Evolutionary conservation across 23 red algal genomes (phyloP), one percentile per base, ranked within the genome.

Genomic region (Agarophyton chilense): DNA sequence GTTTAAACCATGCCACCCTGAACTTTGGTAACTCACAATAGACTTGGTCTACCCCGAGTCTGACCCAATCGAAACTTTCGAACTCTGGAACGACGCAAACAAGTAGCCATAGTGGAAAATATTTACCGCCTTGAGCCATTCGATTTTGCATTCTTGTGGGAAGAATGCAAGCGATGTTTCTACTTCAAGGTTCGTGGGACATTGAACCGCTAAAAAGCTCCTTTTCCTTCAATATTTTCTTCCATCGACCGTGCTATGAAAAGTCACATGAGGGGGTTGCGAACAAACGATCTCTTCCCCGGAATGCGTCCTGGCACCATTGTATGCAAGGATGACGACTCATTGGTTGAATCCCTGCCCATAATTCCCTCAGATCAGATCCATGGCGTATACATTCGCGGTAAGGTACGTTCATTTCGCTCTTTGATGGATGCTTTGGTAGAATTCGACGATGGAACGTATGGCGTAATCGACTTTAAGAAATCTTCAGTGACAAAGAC

Each of bases 391-490:
- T 93, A 77, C 24, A 95, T 97, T 33, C 90, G 95, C 31, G 89
- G 95, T 19, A 93, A 87, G 82, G 94, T 93, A 96, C 44, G 67
- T 72, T 74, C 54, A 13, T 39, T 49, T 49, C 34, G 9, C 44
- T 93, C 90, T 28, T 98, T 94, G 95, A 41, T 98, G 52, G 95
- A 98, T 55, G 90, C 84, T 77, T 53, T 94, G 8, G 87, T 98
- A 24, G 85, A 58, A 12, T 85, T 90, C 53, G 88, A 91, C 33
- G 90, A 98, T 38, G 95, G 82, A 32, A 82, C 90, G 39, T 91
- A 72, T 49, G 90, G 91, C 2, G 60, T 98, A 12, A 91, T 98
- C 73, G 95, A 98, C 67, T 98, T 98, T 25, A 98, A 98, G 52
- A 98, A 90, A 42, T 94, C 91, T 13, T 70, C 63, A 9, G 73